Percentiles rank a stretch among this genome's conserved stretches.
phyloP scores from a whole-genome alignment of 768 basidiomycete genomes.

The Dendrothele bispora region DNA sequence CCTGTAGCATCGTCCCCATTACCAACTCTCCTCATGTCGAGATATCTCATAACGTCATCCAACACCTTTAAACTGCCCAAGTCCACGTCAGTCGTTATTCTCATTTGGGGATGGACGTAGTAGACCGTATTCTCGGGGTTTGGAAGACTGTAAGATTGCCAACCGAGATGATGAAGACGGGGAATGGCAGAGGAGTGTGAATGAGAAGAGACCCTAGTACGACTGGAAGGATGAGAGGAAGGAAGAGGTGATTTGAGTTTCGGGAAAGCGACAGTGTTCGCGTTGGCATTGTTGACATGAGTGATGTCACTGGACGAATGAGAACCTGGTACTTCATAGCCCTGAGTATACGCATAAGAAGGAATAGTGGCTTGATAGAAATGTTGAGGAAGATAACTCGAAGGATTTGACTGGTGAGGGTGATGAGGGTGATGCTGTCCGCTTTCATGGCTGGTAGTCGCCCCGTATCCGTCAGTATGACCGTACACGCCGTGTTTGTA shows the following conservation, averaged over 20 bases:
- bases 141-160: slow-evolving; percentile 75
- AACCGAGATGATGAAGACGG: slow-evolving; percentile 58
- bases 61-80: slow-evolving; percentile 53
- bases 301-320: background rate
- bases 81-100: slow-evolving; percentile 71
- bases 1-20: slow-evolving; percentile 17
- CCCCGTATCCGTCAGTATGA: background rate
- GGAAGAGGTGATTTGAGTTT: too few relatives aligned
- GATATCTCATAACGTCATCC: slow-evolving; percentile 46
- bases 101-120: slow-evolving; percentile 62
- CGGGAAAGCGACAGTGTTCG: too few relatives aligned
- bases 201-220: slow-evolving; percentile 12
- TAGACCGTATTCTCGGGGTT: slow-evolving; percentile 73
- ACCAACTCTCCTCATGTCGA: slow-evolving; percentile 35
- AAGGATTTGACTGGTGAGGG: too few relatives aligned
- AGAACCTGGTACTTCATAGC: background rate
- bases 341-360: background rate
- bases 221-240: too few relatives aligned
- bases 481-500: background rate
- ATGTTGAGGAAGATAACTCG: too few relatives aligned
- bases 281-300: slow-evolving; percentile 5
- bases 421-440: too few relatives aligned
- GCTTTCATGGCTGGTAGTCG: slow-evolving; percentile 8
- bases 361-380: slow-evolving; percentile 26
- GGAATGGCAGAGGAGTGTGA: slow-evolving; percentile 24